Evolutionary conservation across 805 yeast species (phyloP), one percentile per base, ranked within the genome.

Genomic region (Saccharomycopsis babjevae): DNA sequence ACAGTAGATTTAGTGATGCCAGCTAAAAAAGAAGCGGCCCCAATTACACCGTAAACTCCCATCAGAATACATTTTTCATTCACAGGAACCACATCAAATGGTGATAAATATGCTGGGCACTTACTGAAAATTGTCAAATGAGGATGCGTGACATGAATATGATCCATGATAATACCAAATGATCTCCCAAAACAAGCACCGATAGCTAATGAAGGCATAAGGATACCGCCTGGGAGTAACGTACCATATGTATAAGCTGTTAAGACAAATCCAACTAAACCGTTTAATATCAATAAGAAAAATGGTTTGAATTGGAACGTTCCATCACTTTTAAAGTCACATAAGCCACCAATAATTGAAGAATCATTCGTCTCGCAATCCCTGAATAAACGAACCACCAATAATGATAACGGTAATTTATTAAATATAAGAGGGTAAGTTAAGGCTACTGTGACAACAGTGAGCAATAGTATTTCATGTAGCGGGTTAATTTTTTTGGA

Each of bases 1-100:
- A 89, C 85, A 3, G 92, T 88, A 73, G 89, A 80, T 65, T 89
- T 83, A 2, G 96, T 88, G 16, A 86, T 83, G 4, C 96, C 96
- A 0, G 94, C 83, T 66, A 89, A 76, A 60, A 88, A 86, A 0
- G 96, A 79, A 0, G 91, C 96, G 0, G 96, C 90, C 0, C 97
- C 96, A 25, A 90, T 89, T 10, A 89, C 86, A 0, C 96, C 96
- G 68, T 89, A 90, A 0, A 92, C 89, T 0, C 94, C 92, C 0
- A 96, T 96, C 1, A 91, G 86, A 10, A 89, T 83, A 66, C 94
- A 84, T 61, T 76, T 70, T 22, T 56, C 34, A 13, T 39, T 15
- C n/a, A 58, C 46, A 13, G 40, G 46, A 46, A 50, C 63, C 7
- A 61, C 59, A 11, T 58, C 50, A 50, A 43, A 8, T 16, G 56